Evolutionary conservation across 2,329 filamentous ascomycete genomes (phyloP).

Genomic region (Tolypocladium ophioglossoides): DNA sequence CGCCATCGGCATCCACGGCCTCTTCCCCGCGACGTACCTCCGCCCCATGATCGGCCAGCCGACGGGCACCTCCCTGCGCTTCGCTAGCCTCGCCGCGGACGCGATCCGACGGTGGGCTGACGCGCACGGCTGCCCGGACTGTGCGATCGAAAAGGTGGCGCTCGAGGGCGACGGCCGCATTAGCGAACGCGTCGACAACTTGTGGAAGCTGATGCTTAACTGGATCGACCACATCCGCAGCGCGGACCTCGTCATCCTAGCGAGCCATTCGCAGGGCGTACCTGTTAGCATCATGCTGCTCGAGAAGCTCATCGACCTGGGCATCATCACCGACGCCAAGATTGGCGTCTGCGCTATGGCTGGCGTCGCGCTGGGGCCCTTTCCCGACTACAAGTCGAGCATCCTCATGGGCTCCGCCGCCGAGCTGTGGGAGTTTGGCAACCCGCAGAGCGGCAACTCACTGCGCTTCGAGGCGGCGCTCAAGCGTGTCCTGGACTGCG

Average conservation of each 20-base stretch:
- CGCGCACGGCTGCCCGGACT: constrained; percentile 58
- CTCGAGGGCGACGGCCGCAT: constrained; percentile 93
- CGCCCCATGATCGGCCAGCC: constrained; percentile 90
- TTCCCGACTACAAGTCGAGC: constrained; percentile 80
- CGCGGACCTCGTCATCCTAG: constrained; percentile 85
- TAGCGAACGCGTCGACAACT: constrained; percentile 73
- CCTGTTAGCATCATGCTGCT: constrained; percentile 88
- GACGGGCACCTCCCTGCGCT: constrained; percentile 88
- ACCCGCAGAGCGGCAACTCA: constrained; percentile 71
- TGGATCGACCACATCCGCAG: constrained; percentile 85
- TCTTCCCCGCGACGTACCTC: constrained; percentile 79
- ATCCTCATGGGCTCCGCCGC: constrained; percentile 85
- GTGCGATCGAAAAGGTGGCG: constrained; percentile 85
- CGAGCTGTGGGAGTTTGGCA: constrained; percentile 88
- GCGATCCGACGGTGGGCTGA: constrained; percentile 78
- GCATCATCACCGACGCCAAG: constrained; percentile 64
- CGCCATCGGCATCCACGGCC: constrained; percentile 88
- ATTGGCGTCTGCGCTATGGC: constrained; percentile 86
- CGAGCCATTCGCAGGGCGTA: constrained; percentile 91
- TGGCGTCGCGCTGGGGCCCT: constrained; percentile 87
- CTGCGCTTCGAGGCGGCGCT: constrained; percentile 70
- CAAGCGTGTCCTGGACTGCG: constrained; percentile 63
- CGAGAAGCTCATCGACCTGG: constrained; percentile 84
- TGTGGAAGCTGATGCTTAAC: constrained; percentile 91
- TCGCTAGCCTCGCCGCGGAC: constrained; percentile 76